phyloP scores from a whole-genome alignment of 352 stramenopile species.

The Globisporangium camurandrum region DNA sequence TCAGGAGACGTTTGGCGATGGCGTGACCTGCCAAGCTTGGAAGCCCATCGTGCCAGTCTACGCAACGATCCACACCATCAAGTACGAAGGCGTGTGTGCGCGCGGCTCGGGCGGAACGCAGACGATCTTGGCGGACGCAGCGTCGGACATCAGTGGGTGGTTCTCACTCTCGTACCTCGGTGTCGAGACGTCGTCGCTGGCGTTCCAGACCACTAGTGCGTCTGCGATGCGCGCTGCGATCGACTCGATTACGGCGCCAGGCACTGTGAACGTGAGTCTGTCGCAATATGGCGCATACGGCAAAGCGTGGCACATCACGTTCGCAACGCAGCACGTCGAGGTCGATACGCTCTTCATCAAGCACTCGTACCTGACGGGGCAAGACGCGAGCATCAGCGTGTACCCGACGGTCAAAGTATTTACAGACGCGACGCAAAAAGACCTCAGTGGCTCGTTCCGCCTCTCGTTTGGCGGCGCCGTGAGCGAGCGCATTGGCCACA shows the following conservation, averaged over 20 bases:
- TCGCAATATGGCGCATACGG: slow-evolving; percentile 59
- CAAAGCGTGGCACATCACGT: slow-evolving; percentile 90
- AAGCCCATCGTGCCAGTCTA: slow-evolving; percentile 28
- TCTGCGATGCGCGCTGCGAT: slow-evolving; percentile 83
- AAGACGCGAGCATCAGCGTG: slow-evolving; percentile 55
- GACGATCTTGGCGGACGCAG: slow-evolving; percentile 62
- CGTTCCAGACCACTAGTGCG: slow-evolving; percentile 67
- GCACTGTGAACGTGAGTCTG: slow-evolving; percentile 82
- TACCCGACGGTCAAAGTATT: slow-evolving; percentile 63
- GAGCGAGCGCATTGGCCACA: slow-evolving; percentile 48
- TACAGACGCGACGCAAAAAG: slow-evolving; percentile 40
- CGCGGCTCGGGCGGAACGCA: slow-evolving; percentile 41
- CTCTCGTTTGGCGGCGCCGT: slow-evolving; percentile 42
- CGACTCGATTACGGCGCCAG: slow-evolving; percentile 68
- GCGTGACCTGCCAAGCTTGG: slow-evolving; percentile 19
- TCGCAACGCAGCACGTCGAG: slow-evolving; percentile 50
- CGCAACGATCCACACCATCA: slow-evolving; percentile 49
- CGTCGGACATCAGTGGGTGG: slow-evolving; percentile 80
- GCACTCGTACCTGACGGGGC: slow-evolving; percentile 63
- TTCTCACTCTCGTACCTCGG: slow-evolving; percentile 89
- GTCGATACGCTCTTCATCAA: slow-evolving; percentile 72
- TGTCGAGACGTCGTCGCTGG: slow-evolving; percentile 62
- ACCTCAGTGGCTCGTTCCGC: slow-evolving; percentile 56
- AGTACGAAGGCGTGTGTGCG: slow-evolving; percentile 58
- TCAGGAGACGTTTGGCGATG: slow-evolving; percentile 23